These are phyloP conservation scores for Knoxia roxburghii DNA, from an alignment of 257 asterid species.

Conservation along the genomic window DNA sequence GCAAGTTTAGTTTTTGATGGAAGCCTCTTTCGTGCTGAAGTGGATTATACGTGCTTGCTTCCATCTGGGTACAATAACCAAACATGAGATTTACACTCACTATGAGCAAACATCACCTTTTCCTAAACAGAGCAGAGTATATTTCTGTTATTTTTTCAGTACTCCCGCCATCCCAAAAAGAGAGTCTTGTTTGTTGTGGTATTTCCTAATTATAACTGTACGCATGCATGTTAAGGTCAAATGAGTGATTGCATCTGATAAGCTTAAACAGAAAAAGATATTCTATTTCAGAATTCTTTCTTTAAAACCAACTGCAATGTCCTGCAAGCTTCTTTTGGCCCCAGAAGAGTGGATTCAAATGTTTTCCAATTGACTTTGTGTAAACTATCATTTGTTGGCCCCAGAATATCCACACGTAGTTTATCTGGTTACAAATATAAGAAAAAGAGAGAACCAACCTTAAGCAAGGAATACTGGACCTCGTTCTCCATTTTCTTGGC, in stretches of 20 bases:
- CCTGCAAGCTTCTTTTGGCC: background rate
- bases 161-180: too few relatives aligned
- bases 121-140: constrained; percentile 12
- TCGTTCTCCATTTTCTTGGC: constrained; percentile 51
- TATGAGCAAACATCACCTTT: constrained; percentile 7
- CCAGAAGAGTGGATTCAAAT: background rate
- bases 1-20: constrained; percentile 73
- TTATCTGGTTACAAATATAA: too few relatives aligned
- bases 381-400: background rate
- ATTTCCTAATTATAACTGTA: background rate
- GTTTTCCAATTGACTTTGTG: background rate
- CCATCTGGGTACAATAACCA: constrained; percentile 51
- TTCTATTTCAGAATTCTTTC: background rate
- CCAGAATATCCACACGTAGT: too few relatives aligned
- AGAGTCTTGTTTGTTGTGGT: too few relatives aligned
- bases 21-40: constrained; percentile 81
- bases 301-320: background rate
- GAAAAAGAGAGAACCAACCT: constrained; percentile 39
- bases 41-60: constrained; percentile 68
- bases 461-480: constrained; percentile 58
- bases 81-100: constrained; percentile 16
- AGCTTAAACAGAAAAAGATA: background rate
- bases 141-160: background rate
- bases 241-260: background rate
- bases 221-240: background rate